Percentiles rank a stretch among this genome's conserved stretches.
Conservation (phyloP, 306 rosid species). For the Boehmeria nivea region DNA sequence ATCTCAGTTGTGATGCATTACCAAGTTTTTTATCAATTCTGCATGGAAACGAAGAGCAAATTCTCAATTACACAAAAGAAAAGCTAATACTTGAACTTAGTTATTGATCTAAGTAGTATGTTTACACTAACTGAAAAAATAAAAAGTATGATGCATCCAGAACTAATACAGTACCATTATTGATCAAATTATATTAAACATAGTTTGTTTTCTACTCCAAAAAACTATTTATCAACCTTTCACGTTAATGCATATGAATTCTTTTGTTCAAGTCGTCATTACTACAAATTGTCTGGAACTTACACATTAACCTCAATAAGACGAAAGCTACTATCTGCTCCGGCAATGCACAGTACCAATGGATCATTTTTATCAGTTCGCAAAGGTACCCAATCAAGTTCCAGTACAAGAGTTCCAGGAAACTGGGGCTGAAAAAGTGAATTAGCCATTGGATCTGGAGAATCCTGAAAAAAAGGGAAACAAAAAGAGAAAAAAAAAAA, state of each 20-base stretch:
- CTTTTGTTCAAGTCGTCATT: neutral
- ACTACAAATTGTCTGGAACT: slow-evolving; percentile 34
- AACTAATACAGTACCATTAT: too few relatives aligned
- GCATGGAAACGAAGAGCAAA: slow-evolving; percentile 25
- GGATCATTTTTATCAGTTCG: slow-evolving; percentile 83
- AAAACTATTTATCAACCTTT: neutral
- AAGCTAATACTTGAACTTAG: neutral
- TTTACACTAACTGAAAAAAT: too few relatives aligned
- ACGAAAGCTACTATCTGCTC: slow-evolving; percentile 97
- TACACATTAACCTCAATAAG: slow-evolving; percentile 69
- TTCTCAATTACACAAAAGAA: slow-evolving; percentile 18
- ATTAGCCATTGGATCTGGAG: slow-evolving; percentile 87
- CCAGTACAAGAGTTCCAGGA: slow-evolving; percentile 87
- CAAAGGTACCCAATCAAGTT: slow-evolving; percentile 97
- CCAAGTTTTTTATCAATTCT: slow-evolving; percentile 59
- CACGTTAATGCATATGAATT: neutral
- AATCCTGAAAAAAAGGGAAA: slow-evolving; percentile 50
- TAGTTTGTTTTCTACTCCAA: too few relatives aligned
- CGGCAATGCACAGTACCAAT: slow-evolving; percentile 87
- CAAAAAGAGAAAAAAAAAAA: neutral
- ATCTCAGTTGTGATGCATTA: slow-evolving; percentile 39
- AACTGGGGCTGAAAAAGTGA: slow-evolving; percentile 88
- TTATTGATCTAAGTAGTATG: too few relatives aligned
- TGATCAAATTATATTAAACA: neutral
- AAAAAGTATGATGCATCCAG: too few relatives aligned